Conservation (phyloP, 139 green algal species). For the Mesotaenium endlicherianum region DNA sequence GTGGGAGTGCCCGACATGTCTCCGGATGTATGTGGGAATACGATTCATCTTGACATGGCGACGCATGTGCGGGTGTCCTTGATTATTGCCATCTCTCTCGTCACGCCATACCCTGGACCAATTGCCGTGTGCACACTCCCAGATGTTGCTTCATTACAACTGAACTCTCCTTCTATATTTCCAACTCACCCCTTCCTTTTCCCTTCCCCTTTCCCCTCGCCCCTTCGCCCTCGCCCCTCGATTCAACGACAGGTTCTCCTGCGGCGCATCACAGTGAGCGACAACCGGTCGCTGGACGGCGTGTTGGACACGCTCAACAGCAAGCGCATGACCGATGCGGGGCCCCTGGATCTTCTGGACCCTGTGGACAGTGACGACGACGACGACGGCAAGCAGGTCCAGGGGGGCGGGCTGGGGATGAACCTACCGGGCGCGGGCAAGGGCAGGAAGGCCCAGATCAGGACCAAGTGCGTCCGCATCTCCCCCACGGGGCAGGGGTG, state of each 20-base stretch:
- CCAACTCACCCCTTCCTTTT: neutral
- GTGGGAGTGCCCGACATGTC: too few relatives aligned
- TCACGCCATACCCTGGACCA: too few relatives aligned
- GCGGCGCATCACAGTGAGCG: conserved; percentile 75
- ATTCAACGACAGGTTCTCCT: conserved; percentile 90
- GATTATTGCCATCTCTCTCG: too few relatives aligned
- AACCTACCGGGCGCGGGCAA: conserved; percentile 42
- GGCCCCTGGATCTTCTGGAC: conserved; percentile 79
- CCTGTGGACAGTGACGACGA: conserved; percentile 60
- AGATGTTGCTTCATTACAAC: too few relatives aligned
- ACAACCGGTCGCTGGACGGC: conserved; percentile 83
- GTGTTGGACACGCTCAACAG: conserved; percentile 91
- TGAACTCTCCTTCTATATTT: too few relatives aligned
- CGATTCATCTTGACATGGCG: too few relatives aligned
- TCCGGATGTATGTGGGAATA: too few relatives aligned
- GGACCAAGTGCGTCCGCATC: conserved; percentile 73
- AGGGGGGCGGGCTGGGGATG: conserved; percentile 1
- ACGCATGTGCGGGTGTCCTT: too few relatives aligned
- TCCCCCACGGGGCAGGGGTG: conserved; percentile 79
- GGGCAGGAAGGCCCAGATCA: conserved; percentile 45
- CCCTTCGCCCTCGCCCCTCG: neutral
- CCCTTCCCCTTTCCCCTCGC: neutral
- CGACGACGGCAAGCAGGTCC: neutral
- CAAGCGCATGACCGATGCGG: conserved; percentile 85
- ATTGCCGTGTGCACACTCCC: too few relatives aligned